Base-by-base conservation (phyloP, 1,284 basidiomycete species). In the Anthracocystis setariae region DNA sequence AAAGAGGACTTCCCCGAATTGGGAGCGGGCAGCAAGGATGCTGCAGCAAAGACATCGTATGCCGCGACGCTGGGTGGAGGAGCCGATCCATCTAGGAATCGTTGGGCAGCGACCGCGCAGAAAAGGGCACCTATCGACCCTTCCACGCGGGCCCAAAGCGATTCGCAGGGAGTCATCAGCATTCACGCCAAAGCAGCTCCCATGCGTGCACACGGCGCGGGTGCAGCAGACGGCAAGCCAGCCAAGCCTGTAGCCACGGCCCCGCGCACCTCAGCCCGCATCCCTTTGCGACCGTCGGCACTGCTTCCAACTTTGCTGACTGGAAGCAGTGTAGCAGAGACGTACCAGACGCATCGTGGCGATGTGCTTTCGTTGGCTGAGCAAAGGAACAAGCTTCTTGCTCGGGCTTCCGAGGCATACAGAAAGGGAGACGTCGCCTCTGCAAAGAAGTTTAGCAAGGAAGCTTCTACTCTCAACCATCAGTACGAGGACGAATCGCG, bases 351-450 rank as follows among this genome's bases (percentile, higher is more conserved):
- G 0, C 94, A 96, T 76, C 90, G 94, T 7, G 87, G 89, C 29
- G 88, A 91, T 24, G 92, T 92, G 21, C 87, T 97, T 63, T 91
- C 95, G 70, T 88, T 98, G 7, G 94, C 93, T 39, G 92, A 93
- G 8, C 92, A 93, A 37, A 87, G 95, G 32, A 98, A 98, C 79
- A 92, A 93, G 12, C 95, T 92, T 80, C 87, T 98, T n/a, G 92
- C 92, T 2, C 89, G 93, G 43, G 95, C 95, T 5, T 93, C 95
- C 1, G 93, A 97, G 79, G 93, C 94, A 2, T 98, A 92, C 91
- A 87, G 92, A 44, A 88, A 92, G 12, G 94, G 94, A 4, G 94
- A 98, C 74, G 94, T 94, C 3, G 93, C 93, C 0, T 91, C 92
- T 0, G 95, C 95, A 21, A 95, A 96, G 83, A 87, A 93, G 46